Evolutionary conservation across 768 basidiomycete species (phyloP).

Genomic region (Auricularia sp.): DNA sequence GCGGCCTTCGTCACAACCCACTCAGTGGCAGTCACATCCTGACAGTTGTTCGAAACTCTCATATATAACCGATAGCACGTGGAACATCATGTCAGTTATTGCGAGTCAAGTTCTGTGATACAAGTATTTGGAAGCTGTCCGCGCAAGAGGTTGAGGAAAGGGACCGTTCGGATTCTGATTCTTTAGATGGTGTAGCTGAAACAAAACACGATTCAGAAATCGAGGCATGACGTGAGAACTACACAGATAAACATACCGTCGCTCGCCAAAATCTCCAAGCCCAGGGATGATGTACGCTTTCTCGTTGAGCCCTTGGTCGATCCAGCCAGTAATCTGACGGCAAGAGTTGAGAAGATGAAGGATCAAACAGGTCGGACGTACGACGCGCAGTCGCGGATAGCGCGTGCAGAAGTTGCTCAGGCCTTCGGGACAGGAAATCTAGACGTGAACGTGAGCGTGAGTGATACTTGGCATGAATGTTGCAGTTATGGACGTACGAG

Average conservation of each 20-base stretch:
- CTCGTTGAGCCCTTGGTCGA: constrained; percentile 85
- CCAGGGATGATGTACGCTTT: constrained; percentile 88
- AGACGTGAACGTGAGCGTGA: neutral
- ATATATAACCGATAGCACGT: no score
- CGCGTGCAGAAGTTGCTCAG: constrained; percentile 63
- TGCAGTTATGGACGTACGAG: constrained; percentile 36
- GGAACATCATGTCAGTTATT: no score
- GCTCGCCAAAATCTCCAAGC: constrained; percentile 94
- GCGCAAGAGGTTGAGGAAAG: neutral
- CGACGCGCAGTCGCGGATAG: constrained; percentile 70
- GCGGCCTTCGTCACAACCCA: no score
- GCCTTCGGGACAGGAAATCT: constrained; percentile 92
- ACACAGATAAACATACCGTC: constrained; percentile 40
- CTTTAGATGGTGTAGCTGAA: neutral
- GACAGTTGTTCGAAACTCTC: no score
- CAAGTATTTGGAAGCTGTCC: neutral
- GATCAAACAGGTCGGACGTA: constrained; percentile 27
- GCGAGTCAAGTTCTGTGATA: neutral
- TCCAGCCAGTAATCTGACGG: constrained; percentile 83
- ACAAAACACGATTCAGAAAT: no score
- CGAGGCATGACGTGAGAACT: neutral
- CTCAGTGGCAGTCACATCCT: no score
- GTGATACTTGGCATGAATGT: neutral
- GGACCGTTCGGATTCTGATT: neutral
- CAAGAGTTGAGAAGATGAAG: no score